phyloP scores from a whole-genome alignment of 1,139 yeast species.

The Diutina siamensis region DNA sequence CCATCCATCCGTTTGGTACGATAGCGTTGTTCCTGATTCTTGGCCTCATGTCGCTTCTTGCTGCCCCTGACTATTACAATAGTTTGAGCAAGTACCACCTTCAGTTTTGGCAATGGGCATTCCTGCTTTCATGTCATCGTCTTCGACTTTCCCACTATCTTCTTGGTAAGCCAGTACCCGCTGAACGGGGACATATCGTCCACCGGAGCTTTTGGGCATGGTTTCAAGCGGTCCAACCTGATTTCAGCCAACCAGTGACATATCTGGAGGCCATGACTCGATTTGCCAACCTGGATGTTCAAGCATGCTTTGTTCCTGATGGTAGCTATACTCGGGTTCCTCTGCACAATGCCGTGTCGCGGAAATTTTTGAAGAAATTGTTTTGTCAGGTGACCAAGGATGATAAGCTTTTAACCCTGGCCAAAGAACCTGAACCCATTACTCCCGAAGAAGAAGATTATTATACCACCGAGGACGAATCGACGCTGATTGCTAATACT shows the following conservation, averaged over 20 bases:
- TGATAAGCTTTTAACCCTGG: slow-evolving; percentile 40
- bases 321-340: slow-evolving; percentile 86
- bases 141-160: slow-evolving; percentile 73
- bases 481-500: slow-evolving; percentile 12
- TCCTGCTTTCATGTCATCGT: slow-evolving; percentile 42
- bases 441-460: slow-evolving; percentile 17
- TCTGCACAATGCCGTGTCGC: slow-evolving; percentile 61
- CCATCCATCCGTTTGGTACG: slow-evolving; percentile 7
- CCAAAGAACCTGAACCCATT: background rate
- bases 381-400: slow-evolving; percentile 79
- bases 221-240: slow-evolving; percentile 37
- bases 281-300: slow-evolving; percentile 30
- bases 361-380: slow-evolving; percentile 48
- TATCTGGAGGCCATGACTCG: slow-evolving; percentile 30
- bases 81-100: background rate
- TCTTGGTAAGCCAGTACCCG: slow-evolving; percentile 52
- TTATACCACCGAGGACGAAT: slow-evolving; percentile 33
- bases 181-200: slow-evolving; percentile 62
- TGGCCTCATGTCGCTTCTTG: background rate
- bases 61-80: background rate
- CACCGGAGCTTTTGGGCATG: slow-evolving; percentile 42
- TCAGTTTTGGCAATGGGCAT: slow-evolving; percentile 51
- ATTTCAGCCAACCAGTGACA: slow-evolving; percentile 48
- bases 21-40: background rate
- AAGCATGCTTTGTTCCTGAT: slow-evolving; percentile 56